These are phyloP conservation scores for Penicillium paneum DNA, from an alignment of 2,329 filamentous ascomycete genomes.

Conservation along the genomic window DNA sequence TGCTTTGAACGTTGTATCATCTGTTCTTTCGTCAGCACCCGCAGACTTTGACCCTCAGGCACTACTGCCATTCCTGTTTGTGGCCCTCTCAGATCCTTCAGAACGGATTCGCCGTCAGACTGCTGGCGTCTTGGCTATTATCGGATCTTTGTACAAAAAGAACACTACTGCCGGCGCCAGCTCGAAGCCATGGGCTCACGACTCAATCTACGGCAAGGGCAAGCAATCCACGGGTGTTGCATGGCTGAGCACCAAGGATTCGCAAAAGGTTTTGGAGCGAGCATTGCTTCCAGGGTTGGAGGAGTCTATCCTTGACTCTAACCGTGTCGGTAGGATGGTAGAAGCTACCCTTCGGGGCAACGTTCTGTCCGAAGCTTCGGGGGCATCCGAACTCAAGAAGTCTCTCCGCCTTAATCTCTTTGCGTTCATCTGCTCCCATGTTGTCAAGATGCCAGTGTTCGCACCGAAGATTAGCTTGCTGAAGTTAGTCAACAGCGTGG, in stretches of 20 bases:
- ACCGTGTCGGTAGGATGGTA: slow-evolving; percentile 65
- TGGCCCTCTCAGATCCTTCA: slow-evolving; percentile 71
- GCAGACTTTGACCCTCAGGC: slow-evolving; percentile 68
- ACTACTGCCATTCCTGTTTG: slow-evolving; percentile 75
- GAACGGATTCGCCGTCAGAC: slow-evolving; percentile 74
- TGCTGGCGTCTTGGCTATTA: slow-evolving; percentile 60
- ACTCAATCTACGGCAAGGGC: slow-evolving; percentile 61
- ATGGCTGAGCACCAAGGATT: slow-evolving; percentile 59
- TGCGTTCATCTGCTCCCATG: slow-evolving; percentile 70
- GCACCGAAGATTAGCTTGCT: slow-evolving; percentile 69
- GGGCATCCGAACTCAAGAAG: slow-evolving; percentile 58
- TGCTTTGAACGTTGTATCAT: slow-evolving; percentile 64
- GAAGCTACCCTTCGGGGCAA: slow-evolving; percentile 57
- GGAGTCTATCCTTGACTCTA: slow-evolving; percentile 77
- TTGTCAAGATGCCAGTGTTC: slow-evolving; percentile 64
- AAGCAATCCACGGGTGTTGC: slow-evolving; percentile 49
- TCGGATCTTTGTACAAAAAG: slow-evolving; percentile 53
- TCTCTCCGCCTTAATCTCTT: slow-evolving; percentile 63
- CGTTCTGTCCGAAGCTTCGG: slow-evolving; percentile 29
- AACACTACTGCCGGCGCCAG: slow-evolving; percentile 43
- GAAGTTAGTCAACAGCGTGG: slow-evolving; percentile 67
- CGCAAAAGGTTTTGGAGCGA: slow-evolving; percentile 60
- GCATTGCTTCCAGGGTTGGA: slow-evolving; percentile 74
- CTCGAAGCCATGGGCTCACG: slow-evolving; percentile 57
- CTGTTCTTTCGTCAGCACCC: slow-evolving; percentile 50